Evolutionary conservation across 2,329 filamentous ascomycete species (phyloP).

Genomic region (Verticillium dahliae): DNA sequence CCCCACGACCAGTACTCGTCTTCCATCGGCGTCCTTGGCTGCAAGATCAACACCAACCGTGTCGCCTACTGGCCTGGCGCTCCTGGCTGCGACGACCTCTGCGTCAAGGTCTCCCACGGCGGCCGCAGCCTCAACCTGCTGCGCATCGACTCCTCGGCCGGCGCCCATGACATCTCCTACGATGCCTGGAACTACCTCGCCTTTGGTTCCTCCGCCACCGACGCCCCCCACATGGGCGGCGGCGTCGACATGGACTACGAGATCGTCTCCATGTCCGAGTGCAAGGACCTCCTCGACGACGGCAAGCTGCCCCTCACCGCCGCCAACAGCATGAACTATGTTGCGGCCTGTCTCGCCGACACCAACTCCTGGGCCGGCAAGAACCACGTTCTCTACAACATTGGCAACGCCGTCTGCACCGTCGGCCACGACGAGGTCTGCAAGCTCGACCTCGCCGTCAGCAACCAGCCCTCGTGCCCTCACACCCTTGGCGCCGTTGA

Average conservation of each 20-base stretch:
- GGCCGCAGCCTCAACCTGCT: conserved; percentile 50
- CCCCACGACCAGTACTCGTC: conserved; percentile 52
- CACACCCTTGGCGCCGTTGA: conserved; percentile 30
- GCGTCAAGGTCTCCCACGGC: conserved; percentile 43
- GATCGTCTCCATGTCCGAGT: conserved; percentile 38
- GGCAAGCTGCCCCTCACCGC: conserved; percentile 48
- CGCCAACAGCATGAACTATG: conserved; percentile 50
- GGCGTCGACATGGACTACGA: conserved; percentile 45
- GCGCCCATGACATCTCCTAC: conserved; percentile 53
- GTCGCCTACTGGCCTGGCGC: conserved; percentile 53
- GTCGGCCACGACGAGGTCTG: conserved; percentile 46
- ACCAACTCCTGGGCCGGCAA: conserved; percentile 39
- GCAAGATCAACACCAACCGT: conserved; percentile 54
- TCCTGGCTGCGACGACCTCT: conserved; percentile 49
- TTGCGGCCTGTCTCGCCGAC: conserved; percentile 37
- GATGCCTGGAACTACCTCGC: conserved; percentile 55
- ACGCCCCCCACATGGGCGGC: conserved; percentile 40
- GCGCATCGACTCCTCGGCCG: conserved; percentile 47
- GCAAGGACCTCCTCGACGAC: conserved; percentile 40
- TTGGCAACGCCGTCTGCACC: conserved; percentile 42
- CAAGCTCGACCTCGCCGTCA: conserved; percentile 34
- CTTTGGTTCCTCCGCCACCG: conserved; percentile 40
- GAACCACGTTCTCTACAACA: conserved; percentile 48
- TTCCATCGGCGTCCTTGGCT: conserved; percentile 51
- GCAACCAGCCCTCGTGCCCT: conserved; percentile 47